These are phyloP conservation scores for Sporodiniella umbellata DNA, from an alignment of 371 early-diverging fungal genomes.

Conservation along the genomic window DNA sequence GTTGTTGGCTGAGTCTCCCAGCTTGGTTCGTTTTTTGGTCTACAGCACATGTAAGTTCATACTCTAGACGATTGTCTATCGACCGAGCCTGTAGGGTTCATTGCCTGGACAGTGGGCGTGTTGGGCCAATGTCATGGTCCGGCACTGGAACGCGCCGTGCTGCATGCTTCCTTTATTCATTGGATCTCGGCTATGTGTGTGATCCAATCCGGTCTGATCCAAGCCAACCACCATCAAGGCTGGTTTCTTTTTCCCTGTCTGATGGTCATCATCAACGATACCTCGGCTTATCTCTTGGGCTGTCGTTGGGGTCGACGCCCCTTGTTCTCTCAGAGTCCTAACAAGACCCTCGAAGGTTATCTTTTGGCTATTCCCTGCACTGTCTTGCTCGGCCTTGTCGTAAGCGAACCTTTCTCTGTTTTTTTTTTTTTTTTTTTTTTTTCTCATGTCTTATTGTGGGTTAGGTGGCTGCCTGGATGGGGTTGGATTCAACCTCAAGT, in stretches of 20 bases:
- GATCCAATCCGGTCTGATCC: slow-evolving; percentile 22
- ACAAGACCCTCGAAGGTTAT: slow-evolving; percentile 34
- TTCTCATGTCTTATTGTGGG: too few relatives aligned
- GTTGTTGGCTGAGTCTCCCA: neutral
- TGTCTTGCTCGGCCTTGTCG: slow-evolving; percentile 11
- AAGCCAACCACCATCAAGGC: slow-evolving; percentile 21
- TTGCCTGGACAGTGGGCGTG: slow-evolving; percentile 1
- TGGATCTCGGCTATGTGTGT: slow-evolving; percentile 18
- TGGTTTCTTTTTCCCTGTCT: slow-evolving; percentile 30
- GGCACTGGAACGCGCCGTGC: slow-evolving; percentile 2
- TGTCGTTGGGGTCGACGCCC: slow-evolving; percentile 6
- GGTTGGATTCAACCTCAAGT: neutral
- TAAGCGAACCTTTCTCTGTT: too few relatives aligned
- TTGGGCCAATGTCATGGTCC: neutral
- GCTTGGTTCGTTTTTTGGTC: slow-evolving; percentile 5
- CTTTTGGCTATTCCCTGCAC: slow-evolving; percentile 22
- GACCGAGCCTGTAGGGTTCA: slow-evolving; percentile 8
- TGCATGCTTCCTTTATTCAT: slow-evolving; percentile 29
- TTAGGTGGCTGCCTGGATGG: neutral
- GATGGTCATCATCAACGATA: slow-evolving; percentile 27
- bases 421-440: too few relatives aligned
- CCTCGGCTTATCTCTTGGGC: slow-evolving; percentile 27
- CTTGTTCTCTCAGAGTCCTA: slow-evolving; percentile 21
- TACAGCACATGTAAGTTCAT: slow-evolving; percentile 5
- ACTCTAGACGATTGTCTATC: too few relatives aligned